Conservation (phyloP, 176 grass and related monocot genomes). For the Tuctoria greenei region DNA sequence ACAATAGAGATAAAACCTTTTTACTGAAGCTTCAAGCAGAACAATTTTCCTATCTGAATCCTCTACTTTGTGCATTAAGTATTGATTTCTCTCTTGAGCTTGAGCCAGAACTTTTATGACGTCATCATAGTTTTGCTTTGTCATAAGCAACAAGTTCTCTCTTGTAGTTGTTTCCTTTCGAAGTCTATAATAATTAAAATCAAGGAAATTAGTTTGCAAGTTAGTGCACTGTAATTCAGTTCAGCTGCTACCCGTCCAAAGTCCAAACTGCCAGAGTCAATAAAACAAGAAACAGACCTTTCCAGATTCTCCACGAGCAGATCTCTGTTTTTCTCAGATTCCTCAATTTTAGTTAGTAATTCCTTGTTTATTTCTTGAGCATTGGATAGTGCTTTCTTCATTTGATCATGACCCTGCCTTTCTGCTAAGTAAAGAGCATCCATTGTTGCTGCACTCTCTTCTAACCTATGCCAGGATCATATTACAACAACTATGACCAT, state of each 20-base stretch:
- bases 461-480: constrained; percentile 61
- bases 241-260: constrained; percentile 30
- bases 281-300: constrained; percentile 49
- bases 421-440: constrained; percentile 63
- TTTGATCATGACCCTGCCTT: constrained; percentile 59
- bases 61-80: constrained; percentile 41
- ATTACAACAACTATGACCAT: constrained; percentile 28
- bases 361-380: constrained; percentile 57
- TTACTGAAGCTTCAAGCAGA: constrained; percentile 51
- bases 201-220: constrained; percentile 27
- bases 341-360: constrained; percentile 47
- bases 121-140: constrained; percentile 53
- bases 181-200: constrained; percentile 58
- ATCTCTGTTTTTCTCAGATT: constrained; percentile 43
- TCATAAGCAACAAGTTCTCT: constrained; percentile 43
- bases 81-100: constrained; percentile 42
- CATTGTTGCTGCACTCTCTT: constrained; percentile 67
- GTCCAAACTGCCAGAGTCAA: constrained; percentile 26
- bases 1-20: constrained; percentile 48
- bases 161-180: constrained; percentile 47
- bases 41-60: constrained; percentile 44
- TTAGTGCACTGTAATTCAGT: constrained; percentile 36
- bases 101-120: constrained; percentile 38
- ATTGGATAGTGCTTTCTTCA: constrained; percentile 57
- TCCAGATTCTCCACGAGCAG: constrained; percentile 54